These are phyloP conservation scores for Talaromyces liani DNA, from an alignment of 495 filamentous ascomycete genomes.

Conservation along the genomic window DNA sequence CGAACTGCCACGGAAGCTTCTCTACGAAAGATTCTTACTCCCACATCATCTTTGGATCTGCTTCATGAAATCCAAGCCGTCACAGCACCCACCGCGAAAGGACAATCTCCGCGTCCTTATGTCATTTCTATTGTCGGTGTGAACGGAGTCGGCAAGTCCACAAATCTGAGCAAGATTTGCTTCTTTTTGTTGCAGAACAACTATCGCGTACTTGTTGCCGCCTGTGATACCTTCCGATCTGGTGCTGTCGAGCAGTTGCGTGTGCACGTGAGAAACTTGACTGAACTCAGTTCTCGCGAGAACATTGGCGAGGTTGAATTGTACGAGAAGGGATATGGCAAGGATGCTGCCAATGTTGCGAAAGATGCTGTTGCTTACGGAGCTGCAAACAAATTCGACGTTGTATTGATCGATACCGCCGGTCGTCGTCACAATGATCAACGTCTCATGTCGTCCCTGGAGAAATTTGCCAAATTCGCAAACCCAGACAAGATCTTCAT, in stretches of 20 bases:
- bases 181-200: conserved; percentile 97
- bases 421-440: conserved; percentile 93
- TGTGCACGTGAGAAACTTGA: conserved; percentile 85
- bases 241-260: conserved; percentile 95
- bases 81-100: conserved; percentile 48
- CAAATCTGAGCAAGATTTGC: conserved; percentile 92
- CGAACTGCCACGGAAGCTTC: conserved; percentile 81
- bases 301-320: conserved; percentile 72
- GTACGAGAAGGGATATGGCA: conserved; percentile 95
- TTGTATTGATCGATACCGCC: conserved; percentile 94
- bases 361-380: conserved; percentile 85
- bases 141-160: conserved; percentile 97
- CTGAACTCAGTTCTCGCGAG: conserved; percentile 75
- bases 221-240: conserved; percentile 95
- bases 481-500: conserved; percentile 97
- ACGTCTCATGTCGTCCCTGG: conserved; percentile 85
- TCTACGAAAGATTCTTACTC: conserved; percentile 88
- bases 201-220: conserved; percentile 89
- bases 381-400: conserved; percentile 68
- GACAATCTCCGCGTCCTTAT: conserved; percentile 65
- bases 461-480: conserved; percentile 95
- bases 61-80: conserved; percentile 84
- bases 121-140: conserved; percentile 97
- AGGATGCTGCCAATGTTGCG: conserved; percentile 91
- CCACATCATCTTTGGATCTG: conserved; percentile 88